Evolutionary conservation across 2,329 filamentous ascomycete species (phyloP).

Genomic region (Calonectria fujianensis): DNA sequence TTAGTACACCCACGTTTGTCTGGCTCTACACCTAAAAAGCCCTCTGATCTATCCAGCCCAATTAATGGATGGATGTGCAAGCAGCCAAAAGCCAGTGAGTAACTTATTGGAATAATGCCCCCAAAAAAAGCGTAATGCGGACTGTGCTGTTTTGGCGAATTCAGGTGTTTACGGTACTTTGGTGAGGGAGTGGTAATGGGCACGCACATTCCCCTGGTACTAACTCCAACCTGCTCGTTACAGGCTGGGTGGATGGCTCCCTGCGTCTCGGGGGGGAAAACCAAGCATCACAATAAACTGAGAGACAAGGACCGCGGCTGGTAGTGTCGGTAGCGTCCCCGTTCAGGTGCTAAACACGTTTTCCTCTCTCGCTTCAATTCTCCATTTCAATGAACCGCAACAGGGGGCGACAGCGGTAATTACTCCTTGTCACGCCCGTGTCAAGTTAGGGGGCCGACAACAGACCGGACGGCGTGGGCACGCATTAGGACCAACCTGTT

Average conservation of each 20-base stretch:
- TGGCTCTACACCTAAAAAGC: neutral
- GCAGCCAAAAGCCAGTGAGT: neutral
- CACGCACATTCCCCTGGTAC: constrained; percentile 25
- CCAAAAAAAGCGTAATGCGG: neutral
- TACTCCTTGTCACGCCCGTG: constrained; percentile 6
- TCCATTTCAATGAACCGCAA: neutral
- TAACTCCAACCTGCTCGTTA: constrained; percentile 23
- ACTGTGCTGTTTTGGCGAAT: neutral
- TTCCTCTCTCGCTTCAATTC: constrained; percentile 21
- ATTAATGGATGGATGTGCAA: neutral
- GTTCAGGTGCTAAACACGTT: neutral
- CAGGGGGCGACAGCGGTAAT: constrained; percentile 15
- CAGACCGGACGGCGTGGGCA: constrained; percentile 7
- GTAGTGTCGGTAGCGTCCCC: constrained; percentile 14
- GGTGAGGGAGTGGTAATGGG: constrained; percentile 23
- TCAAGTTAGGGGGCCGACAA: neutral
- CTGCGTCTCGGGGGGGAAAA: constrained; percentile 16
- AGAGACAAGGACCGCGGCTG: constrained; percentile 11
- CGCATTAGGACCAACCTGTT: constrained; percentile 8
- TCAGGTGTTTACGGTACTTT: constrained; percentile 12
- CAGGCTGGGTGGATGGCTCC: constrained; percentile 14
- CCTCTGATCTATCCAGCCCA: neutral
- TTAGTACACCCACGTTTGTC: constrained; percentile 22
- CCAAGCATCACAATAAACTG: constrained; percentile 6
- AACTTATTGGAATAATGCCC: neutral